A percentile compares a stretch with the other conserved stretches of the same genome.
These are phyloP conservation scores for Fusarium penzigii DNA, from an alignment of 2,329 filamentous ascomycete species.

Conservation along the genomic window DNA sequence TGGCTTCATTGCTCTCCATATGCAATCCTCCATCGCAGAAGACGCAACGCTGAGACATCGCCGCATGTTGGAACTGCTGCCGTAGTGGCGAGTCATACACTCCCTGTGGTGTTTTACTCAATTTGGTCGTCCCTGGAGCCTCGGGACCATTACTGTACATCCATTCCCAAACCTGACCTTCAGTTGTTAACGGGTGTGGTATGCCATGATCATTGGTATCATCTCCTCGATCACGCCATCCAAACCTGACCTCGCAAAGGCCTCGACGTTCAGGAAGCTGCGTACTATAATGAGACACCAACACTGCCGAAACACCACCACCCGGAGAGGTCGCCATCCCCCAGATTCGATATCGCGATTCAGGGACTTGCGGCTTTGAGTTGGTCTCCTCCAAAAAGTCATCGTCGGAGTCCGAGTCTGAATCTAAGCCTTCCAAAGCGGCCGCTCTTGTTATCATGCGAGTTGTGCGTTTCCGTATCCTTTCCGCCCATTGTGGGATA, in stretches of 20 bases:
- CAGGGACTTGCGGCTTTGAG: constrained; percentile 45
- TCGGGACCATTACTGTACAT: constrained; percentile 56
- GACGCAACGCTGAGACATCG: constrained; percentile 43
- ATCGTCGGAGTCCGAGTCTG: constrained; percentile 35
- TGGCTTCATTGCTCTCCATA: constrained; percentile 36
- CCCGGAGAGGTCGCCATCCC: constrained; percentile 54
- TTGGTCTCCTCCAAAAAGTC: constrained; percentile 35
- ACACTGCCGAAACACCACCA: constrained; percentile 51
- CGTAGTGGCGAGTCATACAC: constrained; percentile 31
- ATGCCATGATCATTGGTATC: not conserved
- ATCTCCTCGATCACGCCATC: constrained; percentile 27
- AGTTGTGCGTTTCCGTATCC: constrained; percentile 46
- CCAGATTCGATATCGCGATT: constrained; percentile 54
- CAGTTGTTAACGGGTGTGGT: constrained; percentile 40
- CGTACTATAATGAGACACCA: constrained; percentile 51
- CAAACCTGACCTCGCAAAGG: constrained; percentile 40
- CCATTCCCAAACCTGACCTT: constrained; percentile 58
- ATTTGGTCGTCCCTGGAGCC: constrained; percentile 42
- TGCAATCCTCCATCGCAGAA: constrained; percentile 45
- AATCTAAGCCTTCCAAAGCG: constrained; percentile 40
- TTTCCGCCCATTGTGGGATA: constrained; percentile 48
- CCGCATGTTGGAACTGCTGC: constrained; percentile 40
- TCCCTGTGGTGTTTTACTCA: constrained; percentile 16
- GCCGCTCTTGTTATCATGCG: constrained; percentile 47
- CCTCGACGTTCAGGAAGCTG: constrained; percentile 48